Conservation (phyloP, 768 basidiomycete species). For the Floccularia luteovirens region DNA sequence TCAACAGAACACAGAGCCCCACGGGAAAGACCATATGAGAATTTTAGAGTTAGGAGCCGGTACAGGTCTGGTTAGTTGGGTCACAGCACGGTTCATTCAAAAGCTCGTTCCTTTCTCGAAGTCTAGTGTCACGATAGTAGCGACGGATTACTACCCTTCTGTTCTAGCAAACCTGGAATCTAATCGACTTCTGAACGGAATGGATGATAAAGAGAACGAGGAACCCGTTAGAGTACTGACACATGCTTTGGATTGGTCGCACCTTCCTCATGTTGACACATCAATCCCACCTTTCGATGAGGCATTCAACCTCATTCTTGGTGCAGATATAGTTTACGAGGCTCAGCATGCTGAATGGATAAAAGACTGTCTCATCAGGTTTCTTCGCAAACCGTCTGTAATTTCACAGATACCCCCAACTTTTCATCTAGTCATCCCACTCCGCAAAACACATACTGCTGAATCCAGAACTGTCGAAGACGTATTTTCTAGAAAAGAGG, state of each 20-base stretch:
- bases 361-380: conserved; percentile 42
- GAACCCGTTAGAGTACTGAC: conserved; percentile 11
- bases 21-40: conserved; percentile 16
- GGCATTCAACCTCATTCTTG: conserved; percentile 66
- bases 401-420: neutral
- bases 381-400: conserved; percentile 34
- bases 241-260: conserved; percentile 57
- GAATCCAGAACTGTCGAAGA: conserved; percentile 56
- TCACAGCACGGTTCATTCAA: conserved; percentile 39
- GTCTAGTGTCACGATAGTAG: conserved; percentile 32
- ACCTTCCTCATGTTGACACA: conserved; percentile 13
- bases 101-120: neutral
- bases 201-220: conserved; percentile 3
- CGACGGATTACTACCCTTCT: conserved; percentile 73
- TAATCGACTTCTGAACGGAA: conserved; percentile 57
- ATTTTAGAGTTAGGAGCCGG: conserved; percentile 81
- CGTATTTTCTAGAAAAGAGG: conserved; percentile 30
- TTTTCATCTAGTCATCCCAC: conserved; percentile 77
- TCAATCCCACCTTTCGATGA: conserved; percentile 17
- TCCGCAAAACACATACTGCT: conserved; percentile 52
- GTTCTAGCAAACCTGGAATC: conserved; percentile 61
- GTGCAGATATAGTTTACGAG: conserved; percentile 82
- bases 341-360: conserved; percentile 67
- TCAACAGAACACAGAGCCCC: neutral
- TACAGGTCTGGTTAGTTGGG: conserved; percentile 73